phyloP scores from a whole-genome alignment of 176 grass and related monocot genomes.

The Zizania latifolia region DNA sequence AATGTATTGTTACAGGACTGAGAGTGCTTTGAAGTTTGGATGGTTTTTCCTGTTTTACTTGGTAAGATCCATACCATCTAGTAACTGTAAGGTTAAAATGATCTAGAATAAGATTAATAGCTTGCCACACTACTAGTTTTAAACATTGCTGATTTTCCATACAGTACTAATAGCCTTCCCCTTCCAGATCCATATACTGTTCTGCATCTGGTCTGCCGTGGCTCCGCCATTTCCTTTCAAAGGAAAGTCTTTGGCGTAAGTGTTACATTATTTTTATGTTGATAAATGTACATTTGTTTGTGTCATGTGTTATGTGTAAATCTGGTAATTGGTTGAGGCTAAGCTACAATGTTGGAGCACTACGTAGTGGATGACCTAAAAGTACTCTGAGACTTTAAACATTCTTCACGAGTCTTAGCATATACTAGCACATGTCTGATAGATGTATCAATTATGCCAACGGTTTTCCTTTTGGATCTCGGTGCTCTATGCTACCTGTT shows the following conservation, averaged over 20 bases:
- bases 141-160: neutral
- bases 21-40: conserved; percentile 90
- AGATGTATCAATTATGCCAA: neutral
- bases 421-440: neutral
- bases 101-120: conserved; percentile 18
- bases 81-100: neutral
- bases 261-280: conserved; percentile 25
- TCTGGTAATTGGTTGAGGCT: conserved; percentile 14
- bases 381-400: neutral
- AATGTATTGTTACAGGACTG: conserved; percentile 63
- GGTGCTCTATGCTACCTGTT: too few species aligned
- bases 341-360: neutral
- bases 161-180: conserved; percentile 16
- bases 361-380: neutral
- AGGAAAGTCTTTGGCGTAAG: conserved; percentile 98
- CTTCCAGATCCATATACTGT: conserved; percentile 79
- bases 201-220: conserved; percentile 86
- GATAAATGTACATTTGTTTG: neutral
- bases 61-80: conserved; percentile 34
- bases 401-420: neutral
- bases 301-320: neutral
- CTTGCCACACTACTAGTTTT: neutral
- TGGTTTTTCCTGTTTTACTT: conserved; percentile 93
- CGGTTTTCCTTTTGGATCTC: too few species aligned
- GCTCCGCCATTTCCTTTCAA: conserved; percentile 96